Evolutionary conservation across 441 rosid species (phyloP).

Genomic region (Jatropha podagrica): DNA sequence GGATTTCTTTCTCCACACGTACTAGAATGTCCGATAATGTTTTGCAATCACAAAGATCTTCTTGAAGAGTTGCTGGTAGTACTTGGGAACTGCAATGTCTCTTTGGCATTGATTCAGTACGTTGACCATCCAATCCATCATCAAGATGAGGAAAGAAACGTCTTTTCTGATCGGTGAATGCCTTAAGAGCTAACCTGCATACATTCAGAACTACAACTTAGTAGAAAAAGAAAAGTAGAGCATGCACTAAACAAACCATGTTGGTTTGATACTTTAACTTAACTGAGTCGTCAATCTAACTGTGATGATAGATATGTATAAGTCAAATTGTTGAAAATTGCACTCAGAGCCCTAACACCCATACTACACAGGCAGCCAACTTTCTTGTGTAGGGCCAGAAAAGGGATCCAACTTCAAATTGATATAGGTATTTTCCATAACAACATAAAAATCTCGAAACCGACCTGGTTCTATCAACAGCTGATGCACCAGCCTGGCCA

Average conservation of each 20-base stretch:
- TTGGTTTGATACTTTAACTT: neutral
- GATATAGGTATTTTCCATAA: neutral
- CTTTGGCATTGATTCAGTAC: conserved; percentile 46
- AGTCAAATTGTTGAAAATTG: neutral
- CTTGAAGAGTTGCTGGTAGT: conserved; percentile 34
- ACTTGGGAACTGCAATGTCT: conserved; percentile 46
- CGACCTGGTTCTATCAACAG: conserved; percentile 95
- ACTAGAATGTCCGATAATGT: conserved; percentile 68
- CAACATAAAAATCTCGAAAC: conserved; percentile 11
- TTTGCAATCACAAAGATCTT: conserved; percentile 49
- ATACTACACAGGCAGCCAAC: neutral
- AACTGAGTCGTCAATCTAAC: neutral
- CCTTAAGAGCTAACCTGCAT: conserved; percentile 81
- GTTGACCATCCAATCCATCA: conserved; percentile 43
- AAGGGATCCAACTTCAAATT: neutral
- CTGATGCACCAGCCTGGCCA: conserved; percentile 98
- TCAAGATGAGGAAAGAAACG: conserved; percentile 78
- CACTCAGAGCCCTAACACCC: neutral
- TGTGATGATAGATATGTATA: neutral
- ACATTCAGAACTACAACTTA: neutral
- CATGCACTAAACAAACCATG: neutral
- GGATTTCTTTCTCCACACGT: conserved; percentile 58
- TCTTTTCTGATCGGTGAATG: conserved; percentile 85
- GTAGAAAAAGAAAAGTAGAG: neutral
- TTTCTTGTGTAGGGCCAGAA: neutral